Conservation (phyloP, 139 green algal genomes). For the Yamagishiella unicocca region DNA sequence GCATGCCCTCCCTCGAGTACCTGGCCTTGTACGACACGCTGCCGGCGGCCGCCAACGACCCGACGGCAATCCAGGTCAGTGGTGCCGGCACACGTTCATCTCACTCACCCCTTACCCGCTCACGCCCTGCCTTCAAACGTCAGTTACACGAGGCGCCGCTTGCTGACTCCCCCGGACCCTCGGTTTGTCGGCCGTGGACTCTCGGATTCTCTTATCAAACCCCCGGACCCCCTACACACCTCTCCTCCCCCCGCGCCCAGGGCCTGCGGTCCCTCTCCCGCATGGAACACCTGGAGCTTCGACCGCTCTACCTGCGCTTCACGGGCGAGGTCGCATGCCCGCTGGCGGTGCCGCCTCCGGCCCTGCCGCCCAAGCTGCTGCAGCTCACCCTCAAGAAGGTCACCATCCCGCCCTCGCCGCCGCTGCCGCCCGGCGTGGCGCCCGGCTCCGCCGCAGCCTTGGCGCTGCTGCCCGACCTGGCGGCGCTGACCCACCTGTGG, state of each 20-base stretch:
- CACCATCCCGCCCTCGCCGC: not conserved
- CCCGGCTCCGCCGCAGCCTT: not conserved
- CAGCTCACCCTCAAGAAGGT: conserved; percentile 47
- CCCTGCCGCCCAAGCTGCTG: conserved; percentile 18
- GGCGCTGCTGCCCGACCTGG: conserved; percentile 15
- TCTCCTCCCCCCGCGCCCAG: not conserved
- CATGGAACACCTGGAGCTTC: conserved; percentile 42
- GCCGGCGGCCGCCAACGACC: conserved; percentile 9
- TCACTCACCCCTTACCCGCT: not conserved
- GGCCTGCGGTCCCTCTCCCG: conserved; percentile 19
- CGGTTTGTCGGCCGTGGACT: too few relatives aligned
- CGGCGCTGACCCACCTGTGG: conserved; percentile 21
- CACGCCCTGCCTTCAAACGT: not conserved
- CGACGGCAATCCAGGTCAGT: conserved; percentile 3
- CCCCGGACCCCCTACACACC: too few relatives aligned
- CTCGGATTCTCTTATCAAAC: too few relatives aligned
- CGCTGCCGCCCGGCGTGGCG: not conserved
- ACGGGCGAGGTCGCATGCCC: conserved; percentile 11
- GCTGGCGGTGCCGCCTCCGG: conserved; percentile 6
- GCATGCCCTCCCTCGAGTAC: conserved; percentile 47
- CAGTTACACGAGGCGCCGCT: too few relatives aligned
- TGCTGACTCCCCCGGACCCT: too few relatives aligned
- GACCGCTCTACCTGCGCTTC: conserved; percentile 41
- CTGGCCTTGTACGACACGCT: conserved; percentile 44
- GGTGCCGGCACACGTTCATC: not conserved